These are phyloP conservation scores for Coprinopsis sp. DNA, from an alignment of 768 basidiomycete genomes.

Conservation along the genomic window DNA sequence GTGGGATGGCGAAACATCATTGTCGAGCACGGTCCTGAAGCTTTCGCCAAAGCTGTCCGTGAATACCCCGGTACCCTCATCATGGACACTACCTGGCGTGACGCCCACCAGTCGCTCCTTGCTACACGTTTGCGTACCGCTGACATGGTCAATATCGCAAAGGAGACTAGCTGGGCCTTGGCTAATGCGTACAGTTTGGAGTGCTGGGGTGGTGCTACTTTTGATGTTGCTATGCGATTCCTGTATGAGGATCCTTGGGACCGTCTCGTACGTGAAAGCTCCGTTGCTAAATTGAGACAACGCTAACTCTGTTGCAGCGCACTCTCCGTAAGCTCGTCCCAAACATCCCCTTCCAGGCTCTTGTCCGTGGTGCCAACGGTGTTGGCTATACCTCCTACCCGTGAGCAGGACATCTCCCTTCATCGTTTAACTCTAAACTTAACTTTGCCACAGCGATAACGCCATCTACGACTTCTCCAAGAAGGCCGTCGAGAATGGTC, in stretches of 20 bases:
- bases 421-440: too few relatives aligned
- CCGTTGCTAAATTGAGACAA: neutral
- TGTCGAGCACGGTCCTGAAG: constrained; percentile 95
- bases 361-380: constrained; percentile 98
- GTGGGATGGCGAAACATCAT: constrained; percentile 98
- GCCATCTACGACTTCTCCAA: constrained; percentile 99
- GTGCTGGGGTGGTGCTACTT: constrained; percentile 99
- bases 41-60: constrained; percentile 96
- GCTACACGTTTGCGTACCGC: constrained; percentile 94
- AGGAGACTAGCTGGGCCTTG: constrained; percentile 92
- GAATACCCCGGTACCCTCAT: constrained; percentile 93
- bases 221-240: constrained; percentile 99
- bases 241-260: constrained; percentile 99
- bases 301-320: constrained; percentile 46
- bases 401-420: constrained; percentile 51
- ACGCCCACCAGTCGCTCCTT: constrained; percentile 96
- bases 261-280: constrained; percentile 59
- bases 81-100: constrained; percentile 99
- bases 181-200: constrained; percentile 95
- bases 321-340: constrained; percentile 93
- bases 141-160: constrained; percentile 98
- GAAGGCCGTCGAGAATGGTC: constrained; percentile 98
- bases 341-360: constrained; percentile 97
- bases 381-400: constrained; percentile 99
- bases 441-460: constrained; percentile 94